Base-by-base conservation (phyloP, 345 rosid genomes). In the Ceriops zippeliana region DNA sequence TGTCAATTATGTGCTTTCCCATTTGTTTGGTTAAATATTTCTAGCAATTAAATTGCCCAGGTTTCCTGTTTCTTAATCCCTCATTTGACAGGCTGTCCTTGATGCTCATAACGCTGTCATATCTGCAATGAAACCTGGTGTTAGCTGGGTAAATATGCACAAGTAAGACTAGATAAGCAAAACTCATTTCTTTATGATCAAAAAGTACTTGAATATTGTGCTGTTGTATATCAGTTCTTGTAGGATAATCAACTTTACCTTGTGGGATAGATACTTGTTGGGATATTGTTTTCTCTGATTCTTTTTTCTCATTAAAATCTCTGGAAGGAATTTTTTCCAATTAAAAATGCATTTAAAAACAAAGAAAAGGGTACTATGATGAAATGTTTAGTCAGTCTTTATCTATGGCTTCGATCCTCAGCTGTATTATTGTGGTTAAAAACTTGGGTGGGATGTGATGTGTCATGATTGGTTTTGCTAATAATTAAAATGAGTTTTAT, bases 91-190 rank as follows among this genome's bases (percentile, higher is more conserved):
- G 98, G 96, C 96, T 49, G 96, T 92, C 59, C 90, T 90, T 72
- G 80, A 80, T 66, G 96, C 96, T 65, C 98, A 92, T 75, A 77
- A 92, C 81, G 86, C 89, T 69, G 98, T 92, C 69, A 86, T 89
- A 73, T 77, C 86, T 61, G 80, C 86, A 7, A 90, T 89, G 96
- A 89, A 86, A 77, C 98, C 96, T 60, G 96, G 93, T 66, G 83
- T 89, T 26, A 83, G 80, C 88, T 92, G 96, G 96, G 85, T 92
- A 31, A 89, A 90, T 79, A 92, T 90, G 98, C 96, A 89, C 85
- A 88, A 84, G 98, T 92, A 85, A 87, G 95, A 24, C 24, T 69
- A 31, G 37, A 21, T 58, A 42, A 42, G 62, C 69, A 19, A 26
- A 61, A 34, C 66, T 68, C 5, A 6, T 46, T 21, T 7, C 9